Base-by-base conservation (phyloP, 305 asterid genomes). In the Fraxinus sp. region DNA sequence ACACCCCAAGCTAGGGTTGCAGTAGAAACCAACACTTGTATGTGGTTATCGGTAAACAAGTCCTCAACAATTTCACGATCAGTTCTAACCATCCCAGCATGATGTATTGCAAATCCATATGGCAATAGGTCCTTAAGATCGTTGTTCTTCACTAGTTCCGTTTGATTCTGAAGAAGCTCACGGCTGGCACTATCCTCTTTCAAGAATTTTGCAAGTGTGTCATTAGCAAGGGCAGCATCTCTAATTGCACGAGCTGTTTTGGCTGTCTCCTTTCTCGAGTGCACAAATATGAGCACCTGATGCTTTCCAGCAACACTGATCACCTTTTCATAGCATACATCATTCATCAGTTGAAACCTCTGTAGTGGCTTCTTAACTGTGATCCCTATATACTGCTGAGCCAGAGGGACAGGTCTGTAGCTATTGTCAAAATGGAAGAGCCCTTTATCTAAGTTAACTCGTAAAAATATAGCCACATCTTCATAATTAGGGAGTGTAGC, bases 1-100 rank as follows among this genome's bases (percentile, higher is more conserved):
- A 94, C 99, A 88, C 98, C 99, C 98, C 99, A 96, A 66, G 99
- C 97, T 72, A 96, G 87, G 41, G 99, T 96, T 57, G 99, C 98
- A 26, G 99, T 96, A 70, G 99, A 96, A 80, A 96, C 97, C 89
- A 96, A 86, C 9, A 96, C 98, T 87, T 93, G 98, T 39, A 91
- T 92, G 74, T 94, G 94, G 10, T 97, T 97, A 74, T 91, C 93
- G 30, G 93, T 86, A 89, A 96, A 96, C 81, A 96, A 92, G 68
- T 92, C 97, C 91, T 96, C 99, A 81, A 96, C 99, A 85, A 96
- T 85, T 85, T 91, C 91, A 76, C 98, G 88, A 79, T 96, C 98
- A 77, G 95, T 94, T 86, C 99, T 94, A 80, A 89, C 95, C 98
- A 96, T 87, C 77, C 99, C 99, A 5, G 99, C 99, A 89, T 96